These are phyloP conservation scores for Mycocentrospora acerina DNA, from an alignment of 2,329 filamentous ascomycete genomes.

Conservation along the genomic window DNA sequence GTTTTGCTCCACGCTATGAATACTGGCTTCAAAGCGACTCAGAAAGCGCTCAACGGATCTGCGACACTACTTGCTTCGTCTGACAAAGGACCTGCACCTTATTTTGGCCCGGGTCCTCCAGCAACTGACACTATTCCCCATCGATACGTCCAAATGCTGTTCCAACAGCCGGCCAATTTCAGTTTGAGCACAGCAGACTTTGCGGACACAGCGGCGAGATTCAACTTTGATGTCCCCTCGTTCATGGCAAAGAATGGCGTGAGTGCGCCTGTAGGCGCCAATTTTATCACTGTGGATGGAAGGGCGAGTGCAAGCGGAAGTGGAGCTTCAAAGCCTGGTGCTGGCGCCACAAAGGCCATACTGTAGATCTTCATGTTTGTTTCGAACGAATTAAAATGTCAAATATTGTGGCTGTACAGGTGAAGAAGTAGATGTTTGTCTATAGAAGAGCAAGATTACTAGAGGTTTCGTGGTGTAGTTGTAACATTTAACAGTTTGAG, in stretches of 20 bases:
- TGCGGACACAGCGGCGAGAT: conserved; percentile 18
- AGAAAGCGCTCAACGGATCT: conserved; percentile 22
- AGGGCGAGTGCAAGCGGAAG: conserved; percentile 13
- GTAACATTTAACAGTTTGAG: too few relatives aligned
- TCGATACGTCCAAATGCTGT: conserved; percentile 39
- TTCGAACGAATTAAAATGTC: too few relatives aligned
- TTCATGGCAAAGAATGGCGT: conserved; percentile 31
- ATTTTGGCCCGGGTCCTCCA: conserved; percentile 36
- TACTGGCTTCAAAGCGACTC: conserved; percentile 36
- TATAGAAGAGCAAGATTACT: too few relatives aligned
- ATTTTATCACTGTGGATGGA: conserved; percentile 41
- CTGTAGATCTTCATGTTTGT: too few relatives aligned
- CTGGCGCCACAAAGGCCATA: too few relatives aligned
- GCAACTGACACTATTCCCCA: conserved; percentile 35
- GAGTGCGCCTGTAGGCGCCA: conserved; percentile 30
- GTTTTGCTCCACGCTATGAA: conserved; percentile 37
- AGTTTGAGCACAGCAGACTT: conserved; percentile 25
- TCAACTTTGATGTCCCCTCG: conserved; percentile 31
- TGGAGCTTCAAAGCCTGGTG: not conserved
- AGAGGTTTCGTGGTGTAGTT: too few relatives aligned
- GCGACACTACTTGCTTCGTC: conserved; percentile 28
- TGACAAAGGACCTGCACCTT: conserved; percentile 32
- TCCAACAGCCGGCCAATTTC: conserved; percentile 31
- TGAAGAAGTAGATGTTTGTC: too few relatives aligned
- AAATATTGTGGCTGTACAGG: too few relatives aligned